Evolutionary conservation across 371 early-diverging fungal species (phyloP), one percentile per base, ranked within the genome.

Genomic region (Mortierella polycephala): DNA sequence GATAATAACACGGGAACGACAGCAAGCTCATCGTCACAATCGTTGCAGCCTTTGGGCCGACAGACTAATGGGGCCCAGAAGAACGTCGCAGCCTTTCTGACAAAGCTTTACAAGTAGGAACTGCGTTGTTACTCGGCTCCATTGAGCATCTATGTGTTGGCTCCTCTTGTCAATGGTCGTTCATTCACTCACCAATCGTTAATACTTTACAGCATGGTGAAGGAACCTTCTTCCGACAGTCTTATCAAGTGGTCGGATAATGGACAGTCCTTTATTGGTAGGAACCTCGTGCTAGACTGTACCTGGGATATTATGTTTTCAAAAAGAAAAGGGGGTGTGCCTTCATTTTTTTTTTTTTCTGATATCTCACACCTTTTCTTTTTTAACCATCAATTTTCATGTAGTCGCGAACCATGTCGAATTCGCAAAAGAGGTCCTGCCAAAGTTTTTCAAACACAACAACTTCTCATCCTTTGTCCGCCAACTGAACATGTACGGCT

Each of bases 381-480:
- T 42, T 42, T 42, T 52, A 7, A 4, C 10, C 30, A 23, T 59
- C 9, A 20, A 23, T 60, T 41, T 5, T 66, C 40, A 13, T 37
- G 50, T 81, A 84, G 93, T 94, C 0, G 61, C 82, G 42, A 83
- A 86, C 16, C 91, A 88, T 69, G 92, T 92, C 67, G 94, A 93
- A 12, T 96, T 98, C 85, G 91, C 95, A 16, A 91, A 92, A 54
- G 88, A 87, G 59, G 93, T 98, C 8, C 82, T 98, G 55, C 94
- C 96, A 59, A 90, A 89, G 13, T 92, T 90, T 73, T 98, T 97
- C 77, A 97, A 97, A 81, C 97, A 97, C 84, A 91, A 89, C 82
- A 97, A 98, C 76, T 94, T 96, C 69, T 92, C 94, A 21, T 93
- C 93, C 11, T 98, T 98, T 91, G 96, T 98, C 10, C 88, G 98